Base-by-base conservation (phyloP, 768 basidiomycete species). In the Leccinum subgranulosum region DNA sequence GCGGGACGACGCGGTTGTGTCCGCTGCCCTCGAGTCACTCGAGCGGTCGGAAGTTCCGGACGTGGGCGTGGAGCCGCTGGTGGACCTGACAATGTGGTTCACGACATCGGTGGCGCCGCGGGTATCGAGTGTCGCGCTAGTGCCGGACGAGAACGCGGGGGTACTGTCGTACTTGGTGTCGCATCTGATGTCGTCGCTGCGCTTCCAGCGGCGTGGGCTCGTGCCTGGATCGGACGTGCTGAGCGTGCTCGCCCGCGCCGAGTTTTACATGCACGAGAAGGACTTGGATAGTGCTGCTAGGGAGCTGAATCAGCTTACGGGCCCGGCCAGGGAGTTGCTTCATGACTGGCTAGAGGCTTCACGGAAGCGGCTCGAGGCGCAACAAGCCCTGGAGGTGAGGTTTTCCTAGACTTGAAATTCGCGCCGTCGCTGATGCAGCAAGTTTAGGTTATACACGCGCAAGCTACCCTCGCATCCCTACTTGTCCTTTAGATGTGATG, bases 261-360 rank as follows among this genome's bases (percentile, higher is more conserved):
- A 97, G 75, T 86, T 90, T 70, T 83, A 91, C 71, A 73, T 98
- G 68, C 87, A 87, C 59, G 92, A 95, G 76, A 94, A 97, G 79
- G 93, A 98, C 67, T 74, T 99, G 57, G 96, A 73, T 27, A 69
- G 62, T 43, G 96, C 96, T 19, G 78, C 94, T 34, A 80, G 96
- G 54, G 95, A 98, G 74, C 78, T 98, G 28, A 99, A 98, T 71
- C 90, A 93, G 73, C 75, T 99, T 54, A 84, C 79, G 33, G 96
- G 95, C 2, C 84, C 89, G 57, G 89, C 89, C 15, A 89, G 86
- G 73, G 69, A 80, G 53, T 69, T 96, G 46, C 65, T 91, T 53
- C 75, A 79, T 34, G 96, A 98, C 74, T 99, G 96, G 97, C 76
- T 99, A 41, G 85, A 86, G 64, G 94, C 92, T 64, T 94, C 94